Percentiles rank a stretch among this genome's conserved stretches.
These are phyloP conservation scores for Daldinia bambusicola DNA, from an alignment of 495 filamentous ascomycete genomes.

Conservation along the genomic window DNA sequence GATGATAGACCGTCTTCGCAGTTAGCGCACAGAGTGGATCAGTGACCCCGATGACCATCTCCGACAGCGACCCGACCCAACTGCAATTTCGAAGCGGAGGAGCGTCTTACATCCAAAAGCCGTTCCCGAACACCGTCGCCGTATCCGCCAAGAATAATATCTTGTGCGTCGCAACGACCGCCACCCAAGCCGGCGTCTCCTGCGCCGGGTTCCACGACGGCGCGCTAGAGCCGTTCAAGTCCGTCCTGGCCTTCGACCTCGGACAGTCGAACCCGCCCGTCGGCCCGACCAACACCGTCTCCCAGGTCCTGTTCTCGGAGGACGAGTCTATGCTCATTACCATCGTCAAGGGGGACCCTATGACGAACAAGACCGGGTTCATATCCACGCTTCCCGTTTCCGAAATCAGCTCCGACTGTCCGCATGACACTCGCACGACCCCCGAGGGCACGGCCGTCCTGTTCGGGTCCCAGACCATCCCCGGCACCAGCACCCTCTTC, in stretches of 20 bases:
- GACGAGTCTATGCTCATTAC: conserved; percentile 62
- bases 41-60: conserved; percentile 64
- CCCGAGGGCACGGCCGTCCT: conserved; percentile 63
- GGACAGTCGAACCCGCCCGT: conserved; percentile 64
- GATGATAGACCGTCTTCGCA: conserved; percentile 59
- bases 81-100: conserved; percentile 56
- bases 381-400: conserved; percentile 55
- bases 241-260: conserved; percentile 56
- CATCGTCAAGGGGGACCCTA: conserved; percentile 67
- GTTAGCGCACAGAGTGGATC: conserved; percentile 72
- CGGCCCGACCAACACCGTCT: conserved; percentile 64
- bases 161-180: conserved; percentile 66
- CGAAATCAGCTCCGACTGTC: neutral
- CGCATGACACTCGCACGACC: conserved; percentile 47
- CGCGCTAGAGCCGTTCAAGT: conserved; percentile 57
- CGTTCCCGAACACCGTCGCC: conserved; percentile 68
- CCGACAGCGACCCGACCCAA: conserved; percentile 54
- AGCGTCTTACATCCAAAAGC: conserved; percentile 57
- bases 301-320: conserved; percentile 65
- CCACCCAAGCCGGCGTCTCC: conserved; percentile 62
- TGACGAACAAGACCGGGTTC: conserved; percentile 64
- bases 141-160: conserved; percentile 58
- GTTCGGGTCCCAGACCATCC: conserved; percentile 62
- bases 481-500: conserved; percentile 55
- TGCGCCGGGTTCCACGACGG: conserved; percentile 58